These are phyloP conservation scores for Kockiozyma suomiensis DNA, from an alignment of 805 yeast genomes.

Conservation along the genomic window DNA sequence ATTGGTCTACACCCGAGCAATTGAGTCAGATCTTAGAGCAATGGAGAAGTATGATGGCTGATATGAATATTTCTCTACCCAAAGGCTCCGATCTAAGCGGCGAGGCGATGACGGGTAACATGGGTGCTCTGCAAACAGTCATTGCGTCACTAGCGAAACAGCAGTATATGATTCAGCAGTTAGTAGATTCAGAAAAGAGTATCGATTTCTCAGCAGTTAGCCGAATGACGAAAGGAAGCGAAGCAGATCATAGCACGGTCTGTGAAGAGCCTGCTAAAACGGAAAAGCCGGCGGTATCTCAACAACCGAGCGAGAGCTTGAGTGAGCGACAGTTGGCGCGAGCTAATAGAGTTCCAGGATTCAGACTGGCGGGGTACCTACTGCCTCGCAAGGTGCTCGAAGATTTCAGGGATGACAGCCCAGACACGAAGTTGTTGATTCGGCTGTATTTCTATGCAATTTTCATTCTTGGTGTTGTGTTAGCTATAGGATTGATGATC, in stretches of 20 bases:
- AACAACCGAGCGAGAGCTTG: background rate
- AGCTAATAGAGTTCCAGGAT: constrained; percentile 2
- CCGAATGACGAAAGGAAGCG: background rate
- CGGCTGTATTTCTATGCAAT: constrained; percentile 6
- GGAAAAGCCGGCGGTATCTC: background rate
- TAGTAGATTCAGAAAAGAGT: background rate
- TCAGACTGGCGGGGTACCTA: constrained; percentile 8
- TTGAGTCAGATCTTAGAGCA: background rate
- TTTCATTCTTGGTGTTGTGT: background rate
- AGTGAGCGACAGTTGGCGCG: background rate
- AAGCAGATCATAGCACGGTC: background rate
- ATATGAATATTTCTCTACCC: background rate
- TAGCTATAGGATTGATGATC: constrained; percentile 1
- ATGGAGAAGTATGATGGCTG: background rate
- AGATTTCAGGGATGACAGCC: background rate
- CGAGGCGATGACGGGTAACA: background rate
- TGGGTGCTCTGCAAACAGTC: constrained; percentile 1
- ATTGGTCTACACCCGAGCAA: constrained; percentile 19
- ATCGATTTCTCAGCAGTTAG: background rate
- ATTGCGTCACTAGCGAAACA: constrained; percentile 23
- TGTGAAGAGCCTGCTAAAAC: background rate
- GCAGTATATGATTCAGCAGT: constrained; percentile 12
- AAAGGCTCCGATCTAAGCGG: background rate
- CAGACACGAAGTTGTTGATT: background rate
- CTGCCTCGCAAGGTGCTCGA: constrained; percentile 9